A percentile compares a stretch with the other conserved stretches of the same genome.
Conservation (phyloP, 2,329 filamentous ascomycete species). For the Nakataea oryzae region DNA sequence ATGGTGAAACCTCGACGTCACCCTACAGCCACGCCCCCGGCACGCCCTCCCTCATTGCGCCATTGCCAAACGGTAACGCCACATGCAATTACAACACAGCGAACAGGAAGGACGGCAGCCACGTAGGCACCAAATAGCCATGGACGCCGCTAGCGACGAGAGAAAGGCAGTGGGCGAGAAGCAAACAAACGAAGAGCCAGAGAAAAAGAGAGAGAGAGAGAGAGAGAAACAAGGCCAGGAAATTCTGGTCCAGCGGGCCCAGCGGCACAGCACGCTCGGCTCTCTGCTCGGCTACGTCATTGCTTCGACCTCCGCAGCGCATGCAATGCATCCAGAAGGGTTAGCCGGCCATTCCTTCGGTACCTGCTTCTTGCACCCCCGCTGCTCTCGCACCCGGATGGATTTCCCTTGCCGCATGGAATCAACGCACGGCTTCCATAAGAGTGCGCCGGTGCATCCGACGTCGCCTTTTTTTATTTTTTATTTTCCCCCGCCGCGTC, state of each 20-base stretch:
- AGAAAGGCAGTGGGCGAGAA: too few species aligned
- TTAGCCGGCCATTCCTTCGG: background rate
- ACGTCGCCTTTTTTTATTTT: background rate
- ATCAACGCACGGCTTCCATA: background rate
- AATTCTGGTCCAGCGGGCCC: too few species aligned
- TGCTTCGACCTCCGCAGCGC: too few species aligned
- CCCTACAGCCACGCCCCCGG: background rate
- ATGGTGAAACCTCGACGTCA: background rate
- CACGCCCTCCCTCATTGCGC: background rate
- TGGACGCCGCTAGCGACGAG: too few species aligned
- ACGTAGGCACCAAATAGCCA: too few species aligned
- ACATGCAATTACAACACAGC: background rate
- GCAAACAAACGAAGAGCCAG: too few species aligned
- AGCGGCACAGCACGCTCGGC: background rate
- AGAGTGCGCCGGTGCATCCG: too few species aligned
- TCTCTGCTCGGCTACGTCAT: background rate
- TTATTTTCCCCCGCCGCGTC: background rate
- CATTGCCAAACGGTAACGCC: background rate
- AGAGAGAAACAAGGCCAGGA: too few species aligned
- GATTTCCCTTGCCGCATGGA: too few species aligned
- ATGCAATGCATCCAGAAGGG: background rate
- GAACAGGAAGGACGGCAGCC: too few species aligned
- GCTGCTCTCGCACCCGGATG: too few species aligned
- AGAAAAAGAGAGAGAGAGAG: too few species aligned
- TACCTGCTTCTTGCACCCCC: background rate